Conservation (phyloP, 164 flowering plant genomes). For the Annona squamosa region DNA sequence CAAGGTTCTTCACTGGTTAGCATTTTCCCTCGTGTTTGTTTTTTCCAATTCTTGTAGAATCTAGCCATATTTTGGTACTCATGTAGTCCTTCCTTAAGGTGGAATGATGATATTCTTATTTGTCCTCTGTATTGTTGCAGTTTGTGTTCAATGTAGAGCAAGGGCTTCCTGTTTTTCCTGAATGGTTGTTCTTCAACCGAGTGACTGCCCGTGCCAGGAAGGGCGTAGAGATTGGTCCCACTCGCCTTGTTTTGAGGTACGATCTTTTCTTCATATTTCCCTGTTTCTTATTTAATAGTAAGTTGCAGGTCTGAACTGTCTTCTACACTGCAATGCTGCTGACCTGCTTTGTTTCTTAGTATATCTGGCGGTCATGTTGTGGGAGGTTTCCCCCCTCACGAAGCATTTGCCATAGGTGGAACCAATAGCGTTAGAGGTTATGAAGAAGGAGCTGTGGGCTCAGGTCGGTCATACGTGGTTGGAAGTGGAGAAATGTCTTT, state of each 20-base stretch:
- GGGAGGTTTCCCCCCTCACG: conserved; percentile 94
- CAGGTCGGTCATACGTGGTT: conserved; percentile 90
- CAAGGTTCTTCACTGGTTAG: conserved; percentile 91
- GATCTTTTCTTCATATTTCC: not conserved
- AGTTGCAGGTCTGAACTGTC: not conserved
- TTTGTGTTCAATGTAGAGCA: conserved; percentile 85
- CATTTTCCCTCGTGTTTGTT: conserved; percentile 6
- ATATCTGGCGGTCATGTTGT: conserved; percentile 91
- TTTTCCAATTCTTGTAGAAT: not conserved
- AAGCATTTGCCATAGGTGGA: conserved; percentile 98
- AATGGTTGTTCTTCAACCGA: conserved; percentile 84
- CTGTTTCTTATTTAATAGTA: not conserved
- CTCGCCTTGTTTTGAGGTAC: conserved; percentile 64
- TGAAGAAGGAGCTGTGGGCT: conserved; percentile 97
- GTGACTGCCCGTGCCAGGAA: conserved; percentile 82
- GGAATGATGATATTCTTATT: not conserved
- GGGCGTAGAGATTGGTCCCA: conserved; percentile 67
- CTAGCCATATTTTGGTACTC: not conserved
- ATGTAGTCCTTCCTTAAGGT: not conserved
- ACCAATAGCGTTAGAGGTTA: conserved; percentile 98
- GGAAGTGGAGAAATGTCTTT: conserved; percentile 89
- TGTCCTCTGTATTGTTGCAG: conserved; percentile 34
- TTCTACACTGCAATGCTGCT: not conserved
- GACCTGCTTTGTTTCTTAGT: conserved; percentile 26
- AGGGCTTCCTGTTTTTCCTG: conserved; percentile 89